These are phyloP conservation scores for Phalaenopsis equestris DNA, from an alignment of 106 monocot genomes.

Conservation along the genomic window DNA sequence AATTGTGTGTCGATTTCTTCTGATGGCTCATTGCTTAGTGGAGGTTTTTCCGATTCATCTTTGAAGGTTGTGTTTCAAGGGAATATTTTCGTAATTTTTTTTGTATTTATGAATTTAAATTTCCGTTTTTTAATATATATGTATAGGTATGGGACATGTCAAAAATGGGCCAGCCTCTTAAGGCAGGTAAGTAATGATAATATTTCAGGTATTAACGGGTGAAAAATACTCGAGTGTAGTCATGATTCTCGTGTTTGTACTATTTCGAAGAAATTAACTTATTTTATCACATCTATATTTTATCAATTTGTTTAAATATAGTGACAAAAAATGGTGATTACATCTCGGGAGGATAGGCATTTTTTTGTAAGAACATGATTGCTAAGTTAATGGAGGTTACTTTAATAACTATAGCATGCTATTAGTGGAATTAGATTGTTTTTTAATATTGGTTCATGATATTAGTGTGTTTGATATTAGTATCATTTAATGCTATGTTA, in stretches of 20 bases:
- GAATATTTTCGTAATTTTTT: not conserved
- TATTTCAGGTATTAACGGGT: slow-evolving; percentile 9
- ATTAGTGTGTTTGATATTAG: too few relatives aligned
- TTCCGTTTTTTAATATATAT: not conserved
- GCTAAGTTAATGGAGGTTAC: too few relatives aligned
- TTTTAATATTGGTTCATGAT: too few relatives aligned
- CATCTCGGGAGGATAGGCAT: too few relatives aligned
- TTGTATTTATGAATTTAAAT: not conserved
- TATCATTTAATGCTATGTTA: too few relatives aligned
- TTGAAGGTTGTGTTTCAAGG: slow-evolving; percentile 55
- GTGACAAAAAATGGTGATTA: too few relatives aligned
- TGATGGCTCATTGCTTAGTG: slow-evolving; percentile 90
- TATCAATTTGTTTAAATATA: too few relatives aligned
- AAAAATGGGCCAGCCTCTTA: slow-evolving; percentile 62
- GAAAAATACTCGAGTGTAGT: not conserved
- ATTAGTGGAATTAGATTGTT: too few relatives aligned
- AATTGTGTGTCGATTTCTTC: slow-evolving; percentile 85
- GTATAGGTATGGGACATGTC: slow-evolving; percentile 95
- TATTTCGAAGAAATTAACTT: too few relatives aligned
- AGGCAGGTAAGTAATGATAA: slow-evolving; percentile 35
- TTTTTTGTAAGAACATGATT: too few relatives aligned
- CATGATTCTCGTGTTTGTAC: not conserved
- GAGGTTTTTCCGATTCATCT: slow-evolving; percentile 97
- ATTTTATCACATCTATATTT: too few relatives aligned
- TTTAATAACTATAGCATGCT: too few relatives aligned